Evolutionary conservation across 164 flowering plant species (phyloP).

Genomic region (Magnolia sinica): DNA sequence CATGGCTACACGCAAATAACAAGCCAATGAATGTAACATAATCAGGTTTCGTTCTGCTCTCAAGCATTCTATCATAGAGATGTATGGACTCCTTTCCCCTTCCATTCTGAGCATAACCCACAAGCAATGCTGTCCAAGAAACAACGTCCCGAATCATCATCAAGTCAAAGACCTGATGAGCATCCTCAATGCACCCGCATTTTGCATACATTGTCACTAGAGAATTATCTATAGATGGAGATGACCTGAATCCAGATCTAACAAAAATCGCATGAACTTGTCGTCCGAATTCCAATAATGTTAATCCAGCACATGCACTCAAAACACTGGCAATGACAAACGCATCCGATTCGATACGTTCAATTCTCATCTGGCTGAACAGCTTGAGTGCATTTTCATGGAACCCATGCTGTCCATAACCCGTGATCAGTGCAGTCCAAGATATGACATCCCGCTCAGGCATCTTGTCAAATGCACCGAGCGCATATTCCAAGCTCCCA

Average conservation of each 20-base stretch:
- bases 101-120: slow-evolving; percentile 76
- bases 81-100: slow-evolving; percentile 51
- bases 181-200: slow-evolving; percentile 76
- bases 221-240: slow-evolving; percentile 66
- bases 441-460: slow-evolving; percentile 66
- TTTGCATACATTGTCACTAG: slow-evolving; percentile 73
- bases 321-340: slow-evolving; percentile 49
- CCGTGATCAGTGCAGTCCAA: slow-evolving; percentile 84
- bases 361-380: slow-evolving; percentile 51
- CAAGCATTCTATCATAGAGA: slow-evolving; percentile 60
- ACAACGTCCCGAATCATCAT: slow-evolving; percentile 58
- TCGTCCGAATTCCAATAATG: slow-evolving; percentile 58
- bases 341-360: slow-evolving; percentile 54
- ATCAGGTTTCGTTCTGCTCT: slow-evolving; percentile 60
- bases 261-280: slow-evolving; percentile 62
- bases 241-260: slow-evolving; percentile 44
- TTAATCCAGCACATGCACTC: slow-evolving; percentile 72
- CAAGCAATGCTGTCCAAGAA: slow-evolving; percentile 80
- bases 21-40: slow-evolving; percentile 70
- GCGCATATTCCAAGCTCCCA: slow-evolving; percentile 43
- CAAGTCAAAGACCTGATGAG: slow-evolving; percentile 44
- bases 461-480: slow-evolving; percentile 48
- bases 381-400: slow-evolving; percentile 51
- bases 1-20: slow-evolving; percentile 86
- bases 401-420: slow-evolving; percentile 52